These are phyloP conservation scores for Solanum gandarillasii DNA, from an alignment of 257 asterid genomes.

Conservation along the genomic window DNA sequence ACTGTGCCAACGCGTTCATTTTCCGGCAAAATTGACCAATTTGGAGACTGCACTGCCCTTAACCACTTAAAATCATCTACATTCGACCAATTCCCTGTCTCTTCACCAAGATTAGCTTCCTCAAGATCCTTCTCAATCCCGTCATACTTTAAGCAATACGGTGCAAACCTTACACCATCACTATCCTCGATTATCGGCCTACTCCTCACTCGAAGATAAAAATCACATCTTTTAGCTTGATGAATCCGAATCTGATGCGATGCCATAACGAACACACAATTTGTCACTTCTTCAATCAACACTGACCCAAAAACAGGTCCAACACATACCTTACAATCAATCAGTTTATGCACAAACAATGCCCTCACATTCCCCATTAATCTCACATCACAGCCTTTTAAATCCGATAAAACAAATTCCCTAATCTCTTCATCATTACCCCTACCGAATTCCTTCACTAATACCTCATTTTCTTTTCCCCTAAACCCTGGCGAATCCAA, in stretches of 20 bases:
- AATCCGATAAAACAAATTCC: conserved; percentile 54
- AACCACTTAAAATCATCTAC: conserved; percentile 89
- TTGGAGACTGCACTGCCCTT: conserved; percentile 79
- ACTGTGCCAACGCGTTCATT: conserved; percentile 29
- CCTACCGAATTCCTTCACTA: conserved; percentile 39
- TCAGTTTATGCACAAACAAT: conserved; percentile 55
- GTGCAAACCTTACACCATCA: conserved; percentile 55
- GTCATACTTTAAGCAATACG: conserved; percentile 51
- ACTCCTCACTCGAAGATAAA: conserved; percentile 72
- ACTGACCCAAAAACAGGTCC: conserved; percentile 59
- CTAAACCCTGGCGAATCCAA: conserved; percentile 49
- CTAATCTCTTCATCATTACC: conserved; percentile 29
- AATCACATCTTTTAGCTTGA: conserved; percentile 56
- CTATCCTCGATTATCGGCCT: conserved; percentile 89
- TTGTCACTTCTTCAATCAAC: conserved; percentile 64
- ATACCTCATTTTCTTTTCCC: conserved; percentile 31
- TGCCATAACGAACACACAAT: conserved; percentile 58
- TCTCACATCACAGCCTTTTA: conserved; percentile 57
- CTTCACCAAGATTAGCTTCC: conserved; percentile 68
- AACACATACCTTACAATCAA: conserved; percentile 44
- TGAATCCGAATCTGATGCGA: conserved; percentile 87
- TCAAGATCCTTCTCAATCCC: conserved; percentile 56
- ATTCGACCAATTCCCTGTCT: conserved; percentile 74
- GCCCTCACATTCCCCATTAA: conserved; percentile 71
- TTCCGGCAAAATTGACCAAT: conserved; percentile 69